Evolutionary conservation across 164 flowering plant genomes (phyloP), one percentile per base, ranked within the genome.

Genomic region (Umbellularia californica): DNA sequence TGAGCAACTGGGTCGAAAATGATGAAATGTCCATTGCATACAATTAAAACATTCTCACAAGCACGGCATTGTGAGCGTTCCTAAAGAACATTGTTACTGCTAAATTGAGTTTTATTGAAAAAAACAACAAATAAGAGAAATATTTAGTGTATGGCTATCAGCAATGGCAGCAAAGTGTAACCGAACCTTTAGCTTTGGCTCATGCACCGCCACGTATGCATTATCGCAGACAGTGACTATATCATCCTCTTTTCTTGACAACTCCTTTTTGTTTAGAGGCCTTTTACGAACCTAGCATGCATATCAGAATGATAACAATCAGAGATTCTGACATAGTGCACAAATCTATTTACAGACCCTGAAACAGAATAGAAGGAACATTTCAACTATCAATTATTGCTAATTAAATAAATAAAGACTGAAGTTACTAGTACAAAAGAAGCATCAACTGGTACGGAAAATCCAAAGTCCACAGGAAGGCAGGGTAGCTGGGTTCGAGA

Each of bases 261-360:
- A 72, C 83, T 93, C 98, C 82, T 92, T 95, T 86, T 91, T 95
- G 82, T 95, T 95, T 67, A 95, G 81, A 47, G 98, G 99, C 75
- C 99, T 87, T 79, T 95, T 93, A 14, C 98, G 96, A n/a, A 95
- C 99, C 99, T 93, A 78, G 63, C 52, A 78, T 52, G 63, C 65
- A 72, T 58, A 47, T 27, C 17, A 25, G 58, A 72, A 76, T 35
- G 58, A 64, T 19, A 68, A 55, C 55, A 75, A 72, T 22, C 28
- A 15, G 27, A 64, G 19, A 64, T 15, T 27, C 65, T 51, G 15
- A 23, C 35, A 22, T 70, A 33, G 15, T 30, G 50, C 55, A 41
- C 71, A 41, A 47, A 14, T 68, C 9, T n/a, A 68, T 30, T 47
- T 20, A 74, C 41, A 71, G 25, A 19, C 58, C 17, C 15, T 13